Conservation (phyloP, 2,329 filamentous ascomycete genomes). For the Incumbomyces lentus region DNA sequence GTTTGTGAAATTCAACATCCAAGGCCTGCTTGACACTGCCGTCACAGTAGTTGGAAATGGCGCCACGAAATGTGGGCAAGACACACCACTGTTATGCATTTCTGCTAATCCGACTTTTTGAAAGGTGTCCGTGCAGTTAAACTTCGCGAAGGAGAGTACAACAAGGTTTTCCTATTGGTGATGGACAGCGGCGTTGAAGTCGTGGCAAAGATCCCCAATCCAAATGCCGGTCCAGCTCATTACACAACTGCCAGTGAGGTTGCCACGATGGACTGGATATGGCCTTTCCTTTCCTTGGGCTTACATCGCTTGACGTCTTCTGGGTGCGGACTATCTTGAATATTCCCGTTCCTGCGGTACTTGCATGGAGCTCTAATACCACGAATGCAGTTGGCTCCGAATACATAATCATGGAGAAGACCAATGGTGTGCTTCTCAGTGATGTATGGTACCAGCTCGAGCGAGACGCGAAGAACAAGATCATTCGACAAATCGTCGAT, state of each 20-base stretch:
- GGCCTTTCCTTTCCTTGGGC: too few species aligned
- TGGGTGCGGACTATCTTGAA: constrained; percentile 14
- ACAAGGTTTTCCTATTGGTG: background rate
- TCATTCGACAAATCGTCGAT: too few species aligned
- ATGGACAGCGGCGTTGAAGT: constrained; percentile 8
- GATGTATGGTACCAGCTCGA: constrained; percentile 19
- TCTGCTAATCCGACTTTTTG: too few species aligned
- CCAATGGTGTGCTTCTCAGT: constrained; percentile 22
- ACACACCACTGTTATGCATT: too few species aligned
- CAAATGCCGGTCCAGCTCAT: constrained; percentile 22
- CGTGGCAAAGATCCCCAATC: constrained; percentile 26
- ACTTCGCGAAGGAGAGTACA: background rate
- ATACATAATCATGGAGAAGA: constrained; percentile 26
- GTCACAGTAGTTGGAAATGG: too few species aligned
- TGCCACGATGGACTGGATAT: constrained; percentile 20
- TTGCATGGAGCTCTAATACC: constrained; percentile 19
- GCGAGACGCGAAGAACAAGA: too few species aligned
- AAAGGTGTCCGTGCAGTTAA: background rate
- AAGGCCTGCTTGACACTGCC: too few species aligned
- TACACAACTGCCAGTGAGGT: constrained; percentile 26
- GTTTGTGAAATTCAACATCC: too few species aligned
- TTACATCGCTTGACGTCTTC: background rate
- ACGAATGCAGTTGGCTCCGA: constrained; percentile 21
- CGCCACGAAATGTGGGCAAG: too few species aligned
- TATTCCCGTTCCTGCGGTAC: constrained; percentile 22